phyloP scores from a whole-genome alignment of 176 grass and related monocot species.

The Phoenix roebelenii region DNA sequence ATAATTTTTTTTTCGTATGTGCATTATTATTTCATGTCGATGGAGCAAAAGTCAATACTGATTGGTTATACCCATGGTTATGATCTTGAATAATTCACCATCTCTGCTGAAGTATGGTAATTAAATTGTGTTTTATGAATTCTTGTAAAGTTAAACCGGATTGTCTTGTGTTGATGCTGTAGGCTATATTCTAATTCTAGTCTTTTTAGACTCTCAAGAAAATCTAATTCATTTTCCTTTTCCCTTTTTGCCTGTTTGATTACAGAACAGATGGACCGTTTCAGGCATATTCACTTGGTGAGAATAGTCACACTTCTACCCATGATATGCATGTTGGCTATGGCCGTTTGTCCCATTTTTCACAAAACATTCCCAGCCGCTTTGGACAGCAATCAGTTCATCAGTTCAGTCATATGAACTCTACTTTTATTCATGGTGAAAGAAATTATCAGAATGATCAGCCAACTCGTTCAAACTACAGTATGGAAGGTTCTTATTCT shows the following conservation, averaged over 20 bases:
- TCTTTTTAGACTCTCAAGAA: not conserved
- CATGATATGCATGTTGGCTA: slow-evolving; percentile 16
- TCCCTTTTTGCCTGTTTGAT: slow-evolving; percentile 18
- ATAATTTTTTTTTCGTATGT: no score
- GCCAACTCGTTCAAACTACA: slow-evolving; percentile 43
- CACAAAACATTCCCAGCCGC: slow-evolving; percentile 27
- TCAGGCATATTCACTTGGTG: slow-evolving; percentile 35
- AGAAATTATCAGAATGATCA: slow-evolving; percentile 41
- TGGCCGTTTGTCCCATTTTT: slow-evolving; percentile 11
- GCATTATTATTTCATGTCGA: no score
- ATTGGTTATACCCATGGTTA: no score
- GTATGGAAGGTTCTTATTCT: slow-evolving; percentile 43
- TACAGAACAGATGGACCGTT: slow-evolving; percentile 30
- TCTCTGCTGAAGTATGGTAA: no score
- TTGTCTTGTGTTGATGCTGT: no score
- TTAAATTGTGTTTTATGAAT: no score
- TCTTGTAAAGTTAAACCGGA: no score
- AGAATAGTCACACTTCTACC: slow-evolving; percentile 32
- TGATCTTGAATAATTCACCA: no score
- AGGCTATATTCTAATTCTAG: no score
- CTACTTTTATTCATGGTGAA: slow-evolving; percentile 34
- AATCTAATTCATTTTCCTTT: slow-evolving; percentile 3
- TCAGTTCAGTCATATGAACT: slow-evolving; percentile 38
- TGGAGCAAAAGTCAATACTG: no score
- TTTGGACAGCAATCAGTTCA: slow-evolving; percentile 52